These are phyloP conservation scores for Ligustrum vulgare DNA, from an alignment of 257 asterid species.

Conservation along the genomic window DNA sequence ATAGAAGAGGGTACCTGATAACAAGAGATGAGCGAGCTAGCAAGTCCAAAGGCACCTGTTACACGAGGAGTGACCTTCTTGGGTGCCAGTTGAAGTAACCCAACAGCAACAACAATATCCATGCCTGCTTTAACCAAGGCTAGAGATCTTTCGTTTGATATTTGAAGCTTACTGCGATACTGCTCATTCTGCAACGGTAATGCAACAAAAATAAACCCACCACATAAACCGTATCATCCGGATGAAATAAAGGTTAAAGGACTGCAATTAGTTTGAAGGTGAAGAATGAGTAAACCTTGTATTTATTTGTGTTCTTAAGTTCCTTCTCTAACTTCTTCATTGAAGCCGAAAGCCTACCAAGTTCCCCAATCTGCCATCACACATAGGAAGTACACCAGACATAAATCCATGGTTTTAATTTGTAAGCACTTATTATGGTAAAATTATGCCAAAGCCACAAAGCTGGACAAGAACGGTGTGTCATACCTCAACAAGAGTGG, in stretches of 20 bases:
- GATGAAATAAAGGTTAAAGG: slow-evolving; percentile 1
- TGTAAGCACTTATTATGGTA: background rate
- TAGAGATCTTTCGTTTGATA: slow-evolving; percentile 76
- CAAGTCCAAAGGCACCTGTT: slow-evolving; percentile 87
- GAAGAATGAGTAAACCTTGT: slow-evolving; percentile 49
- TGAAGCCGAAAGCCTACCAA: slow-evolving; percentile 78
- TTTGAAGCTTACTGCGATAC: slow-evolving; percentile 56
- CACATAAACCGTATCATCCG: slow-evolving; percentile 2
- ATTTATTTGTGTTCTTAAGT: slow-evolving; percentile 60
- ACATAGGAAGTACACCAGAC: slow-evolving; percentile 19
- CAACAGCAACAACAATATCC: slow-evolving; percentile 88
- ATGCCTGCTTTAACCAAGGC: slow-evolving; percentile 80
- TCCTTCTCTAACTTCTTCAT: slow-evolving; percentile 76
- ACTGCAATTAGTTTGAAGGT: slow-evolving; percentile 6
- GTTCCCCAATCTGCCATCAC: slow-evolving; percentile 63
- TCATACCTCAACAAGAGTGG: slow-evolving; percentile 78
- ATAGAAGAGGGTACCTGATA: slow-evolving; percentile 63
- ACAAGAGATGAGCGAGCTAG: slow-evolving; percentile 91
- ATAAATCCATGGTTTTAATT: background rate
- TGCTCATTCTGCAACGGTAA: slow-evolving; percentile 58
- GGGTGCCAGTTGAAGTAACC: slow-evolving; percentile 92
- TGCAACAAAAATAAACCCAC: slow-evolving; percentile 15
- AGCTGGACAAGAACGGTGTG: slow-evolving; percentile 3
- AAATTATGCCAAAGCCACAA: slow-evolving; percentile 15
- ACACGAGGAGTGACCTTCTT: slow-evolving; percentile 95